Base-by-base conservation (phyloP, 1,284 basidiomycete species). In the Crocinoboletus sp. region DNA sequence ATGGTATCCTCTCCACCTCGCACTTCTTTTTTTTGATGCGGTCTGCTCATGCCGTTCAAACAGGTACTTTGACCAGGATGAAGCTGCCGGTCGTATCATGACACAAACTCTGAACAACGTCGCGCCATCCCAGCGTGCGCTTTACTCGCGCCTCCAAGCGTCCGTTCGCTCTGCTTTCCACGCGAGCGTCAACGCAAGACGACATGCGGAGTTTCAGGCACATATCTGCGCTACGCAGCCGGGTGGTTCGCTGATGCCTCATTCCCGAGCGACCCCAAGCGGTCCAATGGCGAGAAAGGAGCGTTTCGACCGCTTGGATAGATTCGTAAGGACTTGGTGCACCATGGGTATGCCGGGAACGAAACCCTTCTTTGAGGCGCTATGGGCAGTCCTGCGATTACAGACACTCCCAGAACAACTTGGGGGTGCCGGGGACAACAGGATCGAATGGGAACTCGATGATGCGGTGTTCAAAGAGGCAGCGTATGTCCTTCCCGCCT, bases 381-480 rank as follows among this genome's bases (percentile, higher is more conserved):
- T 89, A 24, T 89, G 84, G 83, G 82, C 80, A 22, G 67, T 84
- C 55, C 76, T 89, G 73, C 74, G 85, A 53, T 67, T 89, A 23
- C 84, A 87, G 59, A 76, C 79, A 17, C 71, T 89, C 34, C 83
- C 86, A 45, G 76, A 82, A 57, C 71, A 77, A 37, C 70, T 86
- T 31, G 86, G 86, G 41, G 87, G 87, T 47, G 83, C 85, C 40
- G 86, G 84, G 34, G 63, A 64, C 38, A 70, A 70, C 56, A 71
- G 72, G 56, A 79, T 89, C 46, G 74, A 82, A 61, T 89, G 86
- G 86, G 82, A 87, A 66, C 71, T 89, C 29, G 87, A 89, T 61
- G 86, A 89, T 67, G 85, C 85, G 25, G 84, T 89, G 23, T 85
- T 89, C 67, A 85, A 86, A 59, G 86, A 89, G 66, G 76, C 86